phyloP scores from a whole-genome alignment of 1,139 yeast genomes.

The Eremothecium coryli region DNA sequence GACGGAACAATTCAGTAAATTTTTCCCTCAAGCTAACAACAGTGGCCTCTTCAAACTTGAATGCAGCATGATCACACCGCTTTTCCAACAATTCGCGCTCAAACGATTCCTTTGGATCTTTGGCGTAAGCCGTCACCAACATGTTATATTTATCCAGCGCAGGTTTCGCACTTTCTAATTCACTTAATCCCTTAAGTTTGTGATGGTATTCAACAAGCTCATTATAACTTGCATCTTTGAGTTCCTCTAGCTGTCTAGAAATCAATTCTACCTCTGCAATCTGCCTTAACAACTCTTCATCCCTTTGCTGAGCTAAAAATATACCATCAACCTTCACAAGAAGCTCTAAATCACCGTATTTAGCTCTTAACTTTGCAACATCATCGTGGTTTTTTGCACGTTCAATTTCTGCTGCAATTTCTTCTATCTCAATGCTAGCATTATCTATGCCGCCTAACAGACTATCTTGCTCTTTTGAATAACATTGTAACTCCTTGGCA shows the following conservation, averaged over 20 bases:
- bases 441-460: constrained; percentile 9
- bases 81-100: constrained; percentile 15
- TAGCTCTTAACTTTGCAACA: constrained; percentile 19
- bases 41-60: constrained; percentile 13
- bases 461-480: constrained; percentile 15
- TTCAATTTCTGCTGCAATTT: constrained; percentile 14
- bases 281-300: constrained; percentile 10
- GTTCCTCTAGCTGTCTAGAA: constrained; percentile 1
- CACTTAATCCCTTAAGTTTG: constrained; percentile 16
- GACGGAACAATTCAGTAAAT: constrained; percentile 29
- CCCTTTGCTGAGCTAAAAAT: constrained; percentile 12
- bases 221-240: background rate
- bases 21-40: constrained; percentile 10
- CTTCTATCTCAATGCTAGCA: constrained; percentile 9
- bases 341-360: constrained; percentile 29
- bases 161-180: constrained; percentile 14
- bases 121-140: constrained; percentile 6
- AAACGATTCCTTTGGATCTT: constrained; percentile 8
- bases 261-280: background rate
- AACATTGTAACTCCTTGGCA: constrained; percentile 20
- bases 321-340: constrained; percentile 18
- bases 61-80: constrained; percentile 25
- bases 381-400: constrained; percentile 11
- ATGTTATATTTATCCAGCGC: constrained; percentile 8
- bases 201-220: constrained; percentile 18